Percentiles rank a stretch among this genome's conserved stretches.
Conservation (phyloP, 2,329 filamentous ascomycete species). For the Coniella vitis region DNA sequence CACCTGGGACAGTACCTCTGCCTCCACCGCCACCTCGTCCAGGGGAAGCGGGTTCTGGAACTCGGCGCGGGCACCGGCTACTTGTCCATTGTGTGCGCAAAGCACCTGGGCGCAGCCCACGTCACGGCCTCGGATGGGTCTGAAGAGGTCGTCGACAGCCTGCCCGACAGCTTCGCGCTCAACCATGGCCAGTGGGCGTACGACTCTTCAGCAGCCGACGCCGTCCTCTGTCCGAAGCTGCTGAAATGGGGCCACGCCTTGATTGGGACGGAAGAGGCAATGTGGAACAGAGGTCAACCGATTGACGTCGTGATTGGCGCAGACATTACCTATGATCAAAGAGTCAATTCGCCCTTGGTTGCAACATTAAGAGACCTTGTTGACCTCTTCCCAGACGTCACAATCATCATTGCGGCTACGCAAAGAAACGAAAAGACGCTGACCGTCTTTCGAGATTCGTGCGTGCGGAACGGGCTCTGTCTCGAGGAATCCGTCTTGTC, state of each 20-base stretch:
- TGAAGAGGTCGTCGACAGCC: slow-evolving; percentile 59
- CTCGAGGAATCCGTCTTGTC: neutral
- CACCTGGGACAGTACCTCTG: slow-evolving; percentile 66
- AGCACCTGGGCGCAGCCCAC: slow-evolving; percentile 50
- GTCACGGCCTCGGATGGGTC: slow-evolving; percentile 70
- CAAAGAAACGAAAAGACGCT: slow-evolving; percentile 49
- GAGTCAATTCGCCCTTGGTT: slow-evolving; percentile 56
- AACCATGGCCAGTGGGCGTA: slow-evolving; percentile 50
- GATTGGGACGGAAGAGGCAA: slow-evolving; percentile 48
- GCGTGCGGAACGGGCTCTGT: slow-evolving; percentile 1
- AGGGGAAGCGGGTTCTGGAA: slow-evolving; percentile 57
- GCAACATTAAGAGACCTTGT: slow-evolving; percentile 59
- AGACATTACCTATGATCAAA: slow-evolving; percentile 70
- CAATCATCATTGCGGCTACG: slow-evolving; percentile 62
- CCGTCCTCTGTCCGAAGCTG: slow-evolving; percentile 42
- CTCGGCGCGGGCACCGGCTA: slow-evolving; percentile 73
- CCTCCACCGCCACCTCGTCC: slow-evolving; percentile 36
- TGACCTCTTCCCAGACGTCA: slow-evolving; percentile 44
- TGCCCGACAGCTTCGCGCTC: slow-evolving; percentile 61
- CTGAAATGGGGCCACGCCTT: slow-evolving; percentile 59
- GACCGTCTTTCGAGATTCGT: slow-evolving; percentile 1
- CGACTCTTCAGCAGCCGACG: slow-evolving; percentile 23
- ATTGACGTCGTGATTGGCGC: slow-evolving; percentile 66
- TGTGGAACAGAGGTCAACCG: slow-evolving; percentile 39
- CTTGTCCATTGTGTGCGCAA: slow-evolving; percentile 66